Evolutionary conservation across 805 yeast genomes (phyloP), one percentile per base, ranked within the genome.

Genomic region (Ogataea methanolica): DNA sequence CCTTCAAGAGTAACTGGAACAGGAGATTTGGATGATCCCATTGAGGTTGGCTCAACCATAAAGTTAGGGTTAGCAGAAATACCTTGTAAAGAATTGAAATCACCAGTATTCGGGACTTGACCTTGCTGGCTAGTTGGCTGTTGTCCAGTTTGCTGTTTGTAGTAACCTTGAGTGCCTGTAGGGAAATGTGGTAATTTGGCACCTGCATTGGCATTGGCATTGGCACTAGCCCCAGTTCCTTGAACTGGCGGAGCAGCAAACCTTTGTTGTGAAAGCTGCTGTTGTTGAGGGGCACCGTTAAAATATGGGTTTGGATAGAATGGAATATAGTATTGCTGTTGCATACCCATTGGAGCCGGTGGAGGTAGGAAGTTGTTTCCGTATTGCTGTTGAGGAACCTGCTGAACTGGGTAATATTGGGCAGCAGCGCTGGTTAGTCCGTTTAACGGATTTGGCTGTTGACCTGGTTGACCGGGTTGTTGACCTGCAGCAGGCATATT

Each of bases 241-340:
- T 52, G 58, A 8, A 41, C 54, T 4, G 50, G 31, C 2, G 31
- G 47, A 11, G 55, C 41, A 6, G 55, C 46, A 46, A 48, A 55
- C 36, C 57, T 48, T 37, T 54, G 61, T 23, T 58, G 61, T 3
- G 60, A 56, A 11, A 53, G 41, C 39, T 53, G 59, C 43, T 59
- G 60, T 36, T 52, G 58, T 42, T 55, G 59, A 42, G 53, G 58
- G 16, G 54, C 41, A 12, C 54, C 50, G 33, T 55, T 55, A 45
- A 46, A 54, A 43, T 55, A 56, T 14, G 58, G 57, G 35, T 50
- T 49, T 12, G 58, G 59, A 41, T 54, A 57, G 39, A 51, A 58
- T 2, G 64, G 62, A 23, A 57, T 46, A 40, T 55, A 60, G 39
- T 55, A 60, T 11, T 56, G 55, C 43, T 56, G 62, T 45, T 53